phyloP scores from a whole-genome alignment of 768 basidiomycete genomes.

The Flagelloscypha sp. region DNA sequence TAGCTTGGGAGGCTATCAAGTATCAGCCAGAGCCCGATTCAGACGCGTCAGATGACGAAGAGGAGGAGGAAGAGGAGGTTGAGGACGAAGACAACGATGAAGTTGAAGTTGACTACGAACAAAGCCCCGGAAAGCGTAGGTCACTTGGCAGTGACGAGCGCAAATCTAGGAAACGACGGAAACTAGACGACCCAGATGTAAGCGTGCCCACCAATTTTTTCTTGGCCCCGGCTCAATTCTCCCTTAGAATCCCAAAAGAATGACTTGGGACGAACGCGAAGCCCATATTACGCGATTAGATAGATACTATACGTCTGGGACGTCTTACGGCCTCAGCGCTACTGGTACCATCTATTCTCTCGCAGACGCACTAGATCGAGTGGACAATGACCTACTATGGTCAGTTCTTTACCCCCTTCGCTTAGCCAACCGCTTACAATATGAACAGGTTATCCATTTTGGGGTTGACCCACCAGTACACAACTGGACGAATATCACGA shows the following conservation, averaged over 20 bases:
- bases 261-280: slow-evolving; percentile 65
- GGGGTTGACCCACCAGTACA: slow-evolving; percentile 90
- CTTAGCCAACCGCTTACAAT: slow-evolving; percentile 3
- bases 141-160: too few species aligned
- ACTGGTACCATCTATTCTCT: slow-evolving; percentile 85
- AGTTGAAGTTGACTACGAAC: slow-evolving; percentile 31
- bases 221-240: slow-evolving; percentile 3
- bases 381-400: slow-evolving; percentile 93
- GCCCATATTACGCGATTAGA: slow-evolving; percentile 56
- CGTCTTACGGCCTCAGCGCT: slow-evolving; percentile 84
- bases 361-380: slow-evolving; percentile 83
- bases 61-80: slow-evolving; percentile 36
- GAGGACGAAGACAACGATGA: slow-evolving; percentile 37
- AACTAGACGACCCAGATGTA: too few species aligned
- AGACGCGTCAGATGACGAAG: too few species aligned
- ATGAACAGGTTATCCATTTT: slow-evolving; percentile 77
- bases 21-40: slow-evolving; percentile 73
- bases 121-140: slow-evolving; percentile 50
- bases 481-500: slow-evolving; percentile 79
- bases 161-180: too few species aligned
- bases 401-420: slow-evolving; percentile 22
- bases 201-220: slow-evolving; percentile 17
- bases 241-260: slow-evolving; percentile 30
- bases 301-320: slow-evolving; percentile 79
- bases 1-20: slow-evolving; percentile 82